These are phyloP conservation scores for Westerdykella ornata DNA, from an alignment of 2,329 filamentous ascomycete genomes.

Conservation along the genomic window DNA sequence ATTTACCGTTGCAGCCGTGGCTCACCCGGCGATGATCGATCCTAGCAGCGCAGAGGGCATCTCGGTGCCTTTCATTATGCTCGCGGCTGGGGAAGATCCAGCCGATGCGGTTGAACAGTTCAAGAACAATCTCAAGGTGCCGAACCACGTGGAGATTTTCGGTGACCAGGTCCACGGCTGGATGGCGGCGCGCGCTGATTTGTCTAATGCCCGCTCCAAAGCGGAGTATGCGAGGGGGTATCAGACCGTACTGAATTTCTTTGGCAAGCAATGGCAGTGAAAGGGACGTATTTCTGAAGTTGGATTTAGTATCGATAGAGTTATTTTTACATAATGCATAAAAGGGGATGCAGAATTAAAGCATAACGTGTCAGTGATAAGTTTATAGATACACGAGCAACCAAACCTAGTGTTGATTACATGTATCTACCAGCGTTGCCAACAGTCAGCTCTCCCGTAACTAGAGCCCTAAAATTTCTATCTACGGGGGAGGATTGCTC, in stretches of 20 bases:
- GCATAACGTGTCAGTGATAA: no score
- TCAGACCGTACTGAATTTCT: constrained; percentile 38
- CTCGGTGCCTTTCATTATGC: constrained; percentile 46
- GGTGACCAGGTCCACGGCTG: constrained; percentile 35
- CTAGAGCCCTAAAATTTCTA: no score
- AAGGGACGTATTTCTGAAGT: no score
- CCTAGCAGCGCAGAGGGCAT: constrained; percentile 36
- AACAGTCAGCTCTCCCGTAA: no score
- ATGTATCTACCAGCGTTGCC: no score
- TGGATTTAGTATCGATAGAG: no score
- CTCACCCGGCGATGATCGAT: constrained; percentile 27
- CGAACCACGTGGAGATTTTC: constrained; percentile 39
- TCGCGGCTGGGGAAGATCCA: constrained; percentile 48
- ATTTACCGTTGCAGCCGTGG: constrained; percentile 50
- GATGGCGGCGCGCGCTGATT: constrained; percentile 33
- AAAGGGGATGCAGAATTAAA: no score
- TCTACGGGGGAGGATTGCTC: no score
- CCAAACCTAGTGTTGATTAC: no score
- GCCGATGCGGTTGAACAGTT: constrained; percentile 40
- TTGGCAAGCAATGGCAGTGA: constrained; percentile 40
- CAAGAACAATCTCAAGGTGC: constrained; percentile 36
- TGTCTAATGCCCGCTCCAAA: constrained; percentile 37
- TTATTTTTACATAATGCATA: no score
- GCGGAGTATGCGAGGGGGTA: constrained; percentile 41
- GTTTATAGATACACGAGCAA: no score